Conservation (phyloP, 2,329 filamentous ascomycete genomes). For the Nigrospora osmanthi region DNA sequence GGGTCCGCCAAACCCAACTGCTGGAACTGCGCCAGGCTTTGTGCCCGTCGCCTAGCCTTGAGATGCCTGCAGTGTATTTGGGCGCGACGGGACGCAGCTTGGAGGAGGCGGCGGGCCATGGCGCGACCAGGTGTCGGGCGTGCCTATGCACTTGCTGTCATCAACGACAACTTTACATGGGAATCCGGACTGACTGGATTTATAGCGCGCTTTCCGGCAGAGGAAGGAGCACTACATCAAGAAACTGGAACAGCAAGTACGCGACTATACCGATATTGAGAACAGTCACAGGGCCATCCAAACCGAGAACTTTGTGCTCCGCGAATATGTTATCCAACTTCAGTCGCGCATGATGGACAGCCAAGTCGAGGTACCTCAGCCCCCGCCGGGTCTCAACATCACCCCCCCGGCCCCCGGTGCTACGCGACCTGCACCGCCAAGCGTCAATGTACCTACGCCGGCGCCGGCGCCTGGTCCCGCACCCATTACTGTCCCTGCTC, state of each 20-base stretch:
- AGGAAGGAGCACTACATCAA: constrained; percentile 98
- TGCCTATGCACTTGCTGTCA: background rate
- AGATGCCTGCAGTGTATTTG: too few species aligned
- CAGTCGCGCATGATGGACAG: constrained; percentile 80
- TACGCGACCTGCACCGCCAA: constrained; percentile 8
- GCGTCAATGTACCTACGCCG: background rate
- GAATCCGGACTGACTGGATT: constrained; percentile 7
- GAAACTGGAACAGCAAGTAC: constrained; percentile 89
- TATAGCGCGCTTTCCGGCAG: constrained; percentile 81
- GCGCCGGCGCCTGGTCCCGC: constrained; percentile 21
- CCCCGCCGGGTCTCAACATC: constrained; percentile 73
- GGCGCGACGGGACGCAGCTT: too few species aligned
- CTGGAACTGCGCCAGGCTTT: too few species aligned
- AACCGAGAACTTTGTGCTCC: constrained; percentile 79
- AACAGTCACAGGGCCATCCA: constrained; percentile 74
- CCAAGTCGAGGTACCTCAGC: constrained; percentile 75
- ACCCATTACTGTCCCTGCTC: constrained; percentile 14
- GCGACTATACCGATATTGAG: constrained; percentile 69
- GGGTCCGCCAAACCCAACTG: background rate
- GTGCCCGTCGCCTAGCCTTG: too few species aligned
- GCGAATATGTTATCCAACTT: constrained; percentile 87
- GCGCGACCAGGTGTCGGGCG: background rate
- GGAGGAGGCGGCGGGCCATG: background rate
- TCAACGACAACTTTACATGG: background rate
- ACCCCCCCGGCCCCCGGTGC: constrained; percentile 27